Evolutionary conservation across 106 monocot species (phyloP), one percentile per base, ranked within the genome.

Genomic region (Chionographis japonica): DNA sequence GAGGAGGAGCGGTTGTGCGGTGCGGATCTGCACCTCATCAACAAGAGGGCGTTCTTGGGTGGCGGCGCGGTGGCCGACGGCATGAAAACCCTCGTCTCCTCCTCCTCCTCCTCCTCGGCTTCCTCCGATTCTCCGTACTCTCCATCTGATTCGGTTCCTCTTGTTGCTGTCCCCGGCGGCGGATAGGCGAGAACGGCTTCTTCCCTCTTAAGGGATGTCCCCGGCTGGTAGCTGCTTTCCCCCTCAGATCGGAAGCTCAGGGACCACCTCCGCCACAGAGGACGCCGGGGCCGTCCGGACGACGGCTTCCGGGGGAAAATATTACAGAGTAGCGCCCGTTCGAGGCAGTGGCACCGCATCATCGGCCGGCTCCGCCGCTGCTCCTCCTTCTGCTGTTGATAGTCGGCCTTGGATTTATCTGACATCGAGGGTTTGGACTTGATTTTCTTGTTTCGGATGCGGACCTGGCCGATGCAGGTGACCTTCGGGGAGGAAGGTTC

Each of bases 381-480:
- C 40, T 20, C 41, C 13, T 52, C 20, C 42, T n/a, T n/a, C n/a
- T n/a, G n/a, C 55, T 40, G 52, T 27, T 6, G 1, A 2, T 14
- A 5, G 14, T 52, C 49, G n/a, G 20, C 12, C 19, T 64, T 52
- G 17, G 52, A 13, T 43, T 9, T 50, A 12, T 14, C 8, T 58
- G 54, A 63, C 62, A n/a, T 49, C 39, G 50, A 40, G 35, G 58
- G 8, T 8, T 35, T 5, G 2, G 11, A 20, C 41, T 52, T 60
- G 14, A 37, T 63, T 72, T 81, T 89, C 43, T 69, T 73, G 61
- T 68, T 68, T 6, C 65, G 61, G 58, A 91, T 83, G 16, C 88
- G 69, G 12, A 95, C 94, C 68, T 95, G 94, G 59, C 94, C 94
- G 59, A 95, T 95, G 77, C 94, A 95, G 51, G 94, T 88, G 76